A percentile compares a stretch with the other conserved stretches of the same genome.
Evolutionary conservation across 345 rosid genomes (phyloP).

Genomic region (Eucalyptus sp.): DNA sequence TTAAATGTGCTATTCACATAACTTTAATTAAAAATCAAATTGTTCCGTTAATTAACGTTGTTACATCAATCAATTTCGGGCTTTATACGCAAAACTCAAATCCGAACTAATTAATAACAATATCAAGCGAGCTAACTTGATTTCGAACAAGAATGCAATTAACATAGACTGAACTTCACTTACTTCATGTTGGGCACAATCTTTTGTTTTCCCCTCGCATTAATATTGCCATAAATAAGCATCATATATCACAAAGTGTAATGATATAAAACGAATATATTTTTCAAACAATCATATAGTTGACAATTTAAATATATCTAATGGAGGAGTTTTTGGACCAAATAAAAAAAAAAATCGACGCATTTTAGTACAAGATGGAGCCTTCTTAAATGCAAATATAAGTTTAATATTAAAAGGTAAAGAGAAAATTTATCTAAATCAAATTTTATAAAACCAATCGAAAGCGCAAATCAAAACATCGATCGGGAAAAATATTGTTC

Average conservation of each 20-base stretch:
- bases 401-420: not conserved
- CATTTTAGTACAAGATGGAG: not conserved
- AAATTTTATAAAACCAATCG: not conserved
- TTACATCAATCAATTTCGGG: rapidly evolving
- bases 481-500: rapidly evolving
- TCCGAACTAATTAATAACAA: not conserved
- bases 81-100: not conserved
- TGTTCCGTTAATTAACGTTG: not conserved
- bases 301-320: not conserved
- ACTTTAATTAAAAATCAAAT: not conserved
- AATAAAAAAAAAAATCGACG: rapidly evolving
- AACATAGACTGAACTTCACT: not conserved
- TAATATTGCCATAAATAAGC: not conserved
- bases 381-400: not conserved
- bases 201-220: not conserved
- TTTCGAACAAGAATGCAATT: not conserved
- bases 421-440: not conserved
- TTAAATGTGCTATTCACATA: not conserved
- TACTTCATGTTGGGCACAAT: not conserved
- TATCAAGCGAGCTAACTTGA: not conserved
- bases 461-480: rapidly evolving
- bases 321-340: not conserved
- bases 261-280: not conserved
- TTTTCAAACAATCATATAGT: not conserved
- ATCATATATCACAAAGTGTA: not conserved